phyloP scores from a whole-genome alignment of 2,329 filamentous ascomycete genomes.

The Teratosphaeria nubilosa region DNA sequence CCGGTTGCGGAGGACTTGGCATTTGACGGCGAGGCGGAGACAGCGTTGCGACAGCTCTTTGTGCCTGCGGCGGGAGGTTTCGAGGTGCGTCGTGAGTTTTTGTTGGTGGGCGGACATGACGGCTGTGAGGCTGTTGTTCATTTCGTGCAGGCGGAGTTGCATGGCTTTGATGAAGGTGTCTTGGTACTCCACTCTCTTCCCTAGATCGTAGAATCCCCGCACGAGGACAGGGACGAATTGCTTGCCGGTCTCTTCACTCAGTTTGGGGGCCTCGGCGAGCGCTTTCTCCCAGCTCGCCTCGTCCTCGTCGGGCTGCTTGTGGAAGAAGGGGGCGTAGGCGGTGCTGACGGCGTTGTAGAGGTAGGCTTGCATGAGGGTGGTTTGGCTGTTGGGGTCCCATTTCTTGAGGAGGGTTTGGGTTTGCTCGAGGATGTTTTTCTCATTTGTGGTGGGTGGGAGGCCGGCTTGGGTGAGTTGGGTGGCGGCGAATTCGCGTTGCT shows the following conservation, averaged over 20 bases:
- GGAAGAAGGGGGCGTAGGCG: slow-evolving; percentile 64
- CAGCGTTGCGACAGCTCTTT: slow-evolving; percentile 62
- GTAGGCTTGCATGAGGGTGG: slow-evolving; percentile 66
- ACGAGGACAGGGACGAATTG: slow-evolving; percentile 64
- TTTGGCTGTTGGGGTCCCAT: slow-evolving; percentile 59
- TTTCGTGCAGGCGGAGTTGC: slow-evolving; percentile 64
- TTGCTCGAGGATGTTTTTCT: slow-evolving; percentile 66
- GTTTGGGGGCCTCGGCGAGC: slow-evolving; percentile 63
- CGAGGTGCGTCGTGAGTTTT: slow-evolving; percentile 56
- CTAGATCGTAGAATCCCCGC: slow-evolving; percentile 61
- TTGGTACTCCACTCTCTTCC: slow-evolving; percentile 63
- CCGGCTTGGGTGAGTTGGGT: slow-evolving; percentile 8
- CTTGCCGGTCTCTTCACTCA: slow-evolving; percentile 11
- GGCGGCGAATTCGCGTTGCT: slow-evolving; percentile 17
- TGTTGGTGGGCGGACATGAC: slow-evolving; percentile 70
- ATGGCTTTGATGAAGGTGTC: slow-evolving; percentile 58
- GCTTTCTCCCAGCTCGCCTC: slow-evolving; percentile 76
- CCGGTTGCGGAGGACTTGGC: slow-evolving; percentile 69
- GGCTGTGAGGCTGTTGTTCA: slow-evolving; percentile 62
- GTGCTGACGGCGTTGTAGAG: slow-evolving; percentile 80
- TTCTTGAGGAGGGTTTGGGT: slow-evolving; percentile 60
- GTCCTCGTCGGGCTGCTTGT: slow-evolving; percentile 60
- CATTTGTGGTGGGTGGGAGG: slow-evolving; percentile 28
- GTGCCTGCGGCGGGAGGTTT: slow-evolving; percentile 64
- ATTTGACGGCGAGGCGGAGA: slow-evolving; percentile 64